Percentiles rank a stretch among this genome's conserved stretches.
These are phyloP conservation scores for Venturia oleaginea DNA, from an alignment of 2,329 filamentous ascomycete genomes.

Conservation along the genomic window DNA sequence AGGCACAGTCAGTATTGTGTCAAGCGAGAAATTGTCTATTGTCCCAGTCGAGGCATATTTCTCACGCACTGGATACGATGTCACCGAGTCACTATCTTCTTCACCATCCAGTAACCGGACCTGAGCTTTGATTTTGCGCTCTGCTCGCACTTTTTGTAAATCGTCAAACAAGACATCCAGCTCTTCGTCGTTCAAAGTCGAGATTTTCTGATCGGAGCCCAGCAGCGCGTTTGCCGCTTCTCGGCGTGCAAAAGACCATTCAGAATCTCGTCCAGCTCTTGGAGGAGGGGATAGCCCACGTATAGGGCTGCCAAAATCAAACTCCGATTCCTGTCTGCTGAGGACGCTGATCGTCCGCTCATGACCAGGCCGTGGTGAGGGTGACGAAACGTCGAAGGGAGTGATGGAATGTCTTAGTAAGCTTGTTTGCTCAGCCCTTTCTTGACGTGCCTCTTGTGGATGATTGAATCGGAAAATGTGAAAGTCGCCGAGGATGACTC, in stretches of 20 bases:
- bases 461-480: slow-evolving; percentile 99
- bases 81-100: slow-evolving; percentile 82
- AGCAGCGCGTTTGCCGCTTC: slow-evolving; percentile 90
- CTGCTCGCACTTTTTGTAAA: slow-evolving; percentile 78
- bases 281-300: slow-evolving; percentile 71
- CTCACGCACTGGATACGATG: slow-evolving; percentile 79
- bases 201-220: slow-evolving; percentile 84
- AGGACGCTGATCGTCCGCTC: slow-evolving; percentile 56
- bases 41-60: slow-evolving; percentile 95
- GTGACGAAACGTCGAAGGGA: slow-evolving; percentile 53
- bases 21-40: slow-evolving; percentile 89
- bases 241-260: slow-evolving; percentile 88
- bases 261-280: slow-evolving; percentile 66
- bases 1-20: slow-evolving; percentile 88
- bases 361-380: slow-evolving; percentile 55
- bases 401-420: slow-evolving; percentile 74
- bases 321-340: slow-evolving; percentile 70
- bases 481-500: slow-evolving; percentile 93
- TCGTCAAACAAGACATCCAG: slow-evolving; percentile 90
- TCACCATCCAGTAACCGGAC: slow-evolving; percentile 49
- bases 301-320: slow-evolving; percentile 61
- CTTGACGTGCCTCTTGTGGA: slow-evolving; percentile 87
- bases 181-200: slow-evolving; percentile 84
- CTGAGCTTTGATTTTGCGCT: slow-evolving; percentile 60
- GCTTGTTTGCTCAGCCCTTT: slow-evolving; percentile 74